Evolutionary conservation across 1,139 yeast genomes (phyloP).

Genomic region (Ogataea hybrid): DNA sequence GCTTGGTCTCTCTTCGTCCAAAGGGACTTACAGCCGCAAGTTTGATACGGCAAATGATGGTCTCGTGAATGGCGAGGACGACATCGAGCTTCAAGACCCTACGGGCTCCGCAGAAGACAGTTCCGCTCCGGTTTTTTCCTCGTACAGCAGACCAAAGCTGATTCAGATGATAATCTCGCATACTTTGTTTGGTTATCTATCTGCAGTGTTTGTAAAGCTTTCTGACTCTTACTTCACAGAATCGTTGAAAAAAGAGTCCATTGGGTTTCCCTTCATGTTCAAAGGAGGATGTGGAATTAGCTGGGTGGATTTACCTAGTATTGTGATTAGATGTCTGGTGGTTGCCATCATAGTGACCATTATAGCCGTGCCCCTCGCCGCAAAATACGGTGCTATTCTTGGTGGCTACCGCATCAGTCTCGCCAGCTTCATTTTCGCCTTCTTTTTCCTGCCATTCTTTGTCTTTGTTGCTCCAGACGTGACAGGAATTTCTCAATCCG

Average conservation of each 20-base stretch:
- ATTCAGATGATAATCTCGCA: background rate
- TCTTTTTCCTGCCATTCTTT: background rate
- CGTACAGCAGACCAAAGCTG: background rate
- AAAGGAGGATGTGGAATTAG: conserved; percentile 1
- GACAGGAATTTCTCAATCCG: background rate
- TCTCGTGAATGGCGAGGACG: background rate
- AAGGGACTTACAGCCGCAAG: background rate
- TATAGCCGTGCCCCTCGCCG: background rate
- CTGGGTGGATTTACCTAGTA: background rate
- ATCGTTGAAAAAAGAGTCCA: background rate
- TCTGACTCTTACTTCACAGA: background rate
- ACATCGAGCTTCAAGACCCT: background rate
- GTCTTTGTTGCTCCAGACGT: conserved; percentile 1
- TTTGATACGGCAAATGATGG: no score
- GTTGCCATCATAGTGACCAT: background rate
- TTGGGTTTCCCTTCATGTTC: conserved; percentile 1
- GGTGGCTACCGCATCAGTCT: background rate
- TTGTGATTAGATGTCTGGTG: background rate
- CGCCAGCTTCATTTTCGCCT: background rate
- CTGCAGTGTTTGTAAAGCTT: background rate
- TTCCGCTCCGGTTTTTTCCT: background rate
- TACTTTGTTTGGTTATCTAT: background rate
- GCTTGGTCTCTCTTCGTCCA: background rate
- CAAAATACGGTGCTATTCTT: background rate
- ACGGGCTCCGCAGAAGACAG: background rate